Base-by-base conservation (phyloP, 2,329 filamentous ascomycete genomes). In the Macroventuria anomochaeta region DNA sequence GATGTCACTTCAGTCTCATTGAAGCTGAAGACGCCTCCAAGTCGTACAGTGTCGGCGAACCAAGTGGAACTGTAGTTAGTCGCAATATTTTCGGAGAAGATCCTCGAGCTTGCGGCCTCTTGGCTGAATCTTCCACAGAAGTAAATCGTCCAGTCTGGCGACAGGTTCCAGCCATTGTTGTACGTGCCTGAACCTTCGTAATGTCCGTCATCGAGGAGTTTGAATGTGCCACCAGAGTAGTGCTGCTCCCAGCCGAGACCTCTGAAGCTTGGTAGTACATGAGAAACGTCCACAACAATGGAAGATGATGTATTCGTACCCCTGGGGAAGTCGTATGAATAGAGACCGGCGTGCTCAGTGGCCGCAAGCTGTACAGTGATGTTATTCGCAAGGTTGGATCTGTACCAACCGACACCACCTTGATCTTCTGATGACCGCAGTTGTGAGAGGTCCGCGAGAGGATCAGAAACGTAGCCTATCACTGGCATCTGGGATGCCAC, bases 141-240 rank as follows among this genome's bases (percentile, higher is more conserved):
- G 64, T 83, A 84, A 12, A 87, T 83, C 0, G 77, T 84, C 85
- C 84, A 89, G 40, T 85, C 73, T 0, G 82, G 84, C 1, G 85
- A 65, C 0, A 81, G 75, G 53, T 88, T 89, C 86, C 86, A 88
- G 12, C 86, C 85, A 65, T 87, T 87, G 46, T 88, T 80, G 65
- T 88, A 89, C 0, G 81, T 81, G 0, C 86, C 86, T 31, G 75
- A 79, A 0, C 86, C 86, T 38, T 82, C 80, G 60, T 88, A 89
- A 48, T 79, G 80, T 0, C 79, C 77, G 33, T 83, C 79, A 0
- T 69, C 62, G n/a, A 74, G 71, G 2, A 87, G 76, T 1, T 74
- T 75, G 25, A 89, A 83, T 37, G 79, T 79, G 0, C 86, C 86
- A n/a, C 81, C 81, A 5, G 83, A 76, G 63, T 87, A 89, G 29